These are phyloP conservation scores for Gloeophyllum trabeum DNA, from an alignment of 768 basidiomycete genomes.

Conservation along the genomic window DNA sequence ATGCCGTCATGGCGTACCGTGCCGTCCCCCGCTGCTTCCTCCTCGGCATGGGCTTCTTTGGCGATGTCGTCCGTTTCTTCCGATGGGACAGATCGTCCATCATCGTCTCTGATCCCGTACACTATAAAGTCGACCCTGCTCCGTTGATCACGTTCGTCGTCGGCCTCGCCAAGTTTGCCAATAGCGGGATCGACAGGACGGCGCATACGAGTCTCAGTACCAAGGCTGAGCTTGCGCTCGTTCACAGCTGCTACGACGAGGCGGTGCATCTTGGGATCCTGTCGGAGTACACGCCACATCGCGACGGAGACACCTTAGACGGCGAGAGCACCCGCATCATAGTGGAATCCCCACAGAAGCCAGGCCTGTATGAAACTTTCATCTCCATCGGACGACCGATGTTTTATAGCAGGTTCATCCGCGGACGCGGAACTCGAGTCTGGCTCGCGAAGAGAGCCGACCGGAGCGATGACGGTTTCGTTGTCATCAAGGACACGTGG, in stretches of 20 bases:
- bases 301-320: neutral
- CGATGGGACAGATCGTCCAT: neutral
- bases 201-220: neutral
- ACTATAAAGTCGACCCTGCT: neutral
- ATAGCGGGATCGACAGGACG: neutral
- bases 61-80: neutral
- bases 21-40: neutral
- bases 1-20: no score
- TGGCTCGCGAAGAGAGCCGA: neutral
- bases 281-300: neutral
- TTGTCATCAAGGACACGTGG: neutral
- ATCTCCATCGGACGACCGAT: neutral
- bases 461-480: neutral
- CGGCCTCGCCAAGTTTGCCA: neutral
- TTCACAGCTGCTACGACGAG: neutral
- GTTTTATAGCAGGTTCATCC: neutral
- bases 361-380: neutral
- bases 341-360: neutral
- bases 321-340: neutral
- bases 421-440: neutral
- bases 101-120: neutral
- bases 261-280: neutral
- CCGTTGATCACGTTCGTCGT: neutral
- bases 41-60: neutral
- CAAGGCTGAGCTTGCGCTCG: neutral